Evolutionary conservation across 108 stramenopile genomes (phyloP).

Genomic region (Discostella stelligeroides): DNA sequence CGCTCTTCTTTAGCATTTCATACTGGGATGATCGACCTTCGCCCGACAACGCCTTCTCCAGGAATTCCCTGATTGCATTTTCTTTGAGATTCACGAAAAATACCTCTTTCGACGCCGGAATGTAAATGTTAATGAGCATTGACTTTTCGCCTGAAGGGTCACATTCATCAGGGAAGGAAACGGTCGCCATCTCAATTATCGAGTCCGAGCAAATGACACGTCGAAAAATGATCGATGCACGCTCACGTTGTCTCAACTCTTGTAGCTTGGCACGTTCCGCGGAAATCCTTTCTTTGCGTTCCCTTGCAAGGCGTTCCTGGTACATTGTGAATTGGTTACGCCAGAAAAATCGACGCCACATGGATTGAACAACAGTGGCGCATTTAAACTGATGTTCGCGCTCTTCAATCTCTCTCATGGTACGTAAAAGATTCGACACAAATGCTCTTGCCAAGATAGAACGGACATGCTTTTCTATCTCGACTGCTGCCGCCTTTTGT

Average conservation of each 20-base stretch:
- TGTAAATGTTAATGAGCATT: slow-evolving; percentile 38
- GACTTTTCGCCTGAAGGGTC: slow-evolving; percentile 19
- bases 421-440: slow-evolving; percentile 16
- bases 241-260: slow-evolving; percentile 14
- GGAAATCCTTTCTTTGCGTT: slow-evolving; percentile 22
- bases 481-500: slow-evolving; percentile 17
- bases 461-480: slow-evolving; percentile 31
- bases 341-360: slow-evolving; percentile 48
- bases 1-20: slow-evolving; percentile 44
- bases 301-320: slow-evolving; percentile 15
- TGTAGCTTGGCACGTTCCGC: slow-evolving; percentile 24
- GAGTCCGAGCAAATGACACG: slow-evolving; percentile 33
- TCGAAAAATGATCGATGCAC: slow-evolving; percentile 31
- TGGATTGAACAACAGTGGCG: slow-evolving; percentile 25
- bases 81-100: slow-evolving; percentile 42
- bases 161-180: slow-evolving; percentile 23
- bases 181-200: slow-evolving; percentile 28
- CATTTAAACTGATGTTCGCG: slow-evolving; percentile 21
- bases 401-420: slow-evolving; percentile 20
- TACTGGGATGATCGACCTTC: slow-evolving; percentile 39
- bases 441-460: slow-evolving; percentile 26
- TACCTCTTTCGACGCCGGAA: slow-evolving; percentile 46
- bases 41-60: slow-evolving; percentile 43
- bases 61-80: slow-evolving; percentile 34
- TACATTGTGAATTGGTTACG: slow-evolving; percentile 23